These are phyloP conservation scores for Globisporangium nagaii DNA, from an alignment of 352 stramenopile genomes.

Conservation along the genomic window DNA sequence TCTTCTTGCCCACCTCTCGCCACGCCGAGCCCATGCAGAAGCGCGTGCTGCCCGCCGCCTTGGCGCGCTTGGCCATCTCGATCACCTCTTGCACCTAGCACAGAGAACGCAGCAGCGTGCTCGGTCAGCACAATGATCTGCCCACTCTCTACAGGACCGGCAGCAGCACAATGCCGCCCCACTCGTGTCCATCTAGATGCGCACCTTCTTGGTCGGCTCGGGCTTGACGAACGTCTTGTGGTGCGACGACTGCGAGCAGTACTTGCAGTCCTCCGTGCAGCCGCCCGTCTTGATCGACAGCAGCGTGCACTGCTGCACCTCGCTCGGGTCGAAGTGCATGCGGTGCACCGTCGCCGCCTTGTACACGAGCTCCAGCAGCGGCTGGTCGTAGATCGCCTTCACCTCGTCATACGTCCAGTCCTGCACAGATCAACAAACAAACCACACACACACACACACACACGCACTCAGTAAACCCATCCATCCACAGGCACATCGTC, in stretches of 20 bases:
- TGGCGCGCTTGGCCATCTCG: slow-evolving; percentile 92
- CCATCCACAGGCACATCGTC: not conserved
- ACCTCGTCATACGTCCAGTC: slow-evolving; percentile 96
- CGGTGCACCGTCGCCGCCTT: slow-evolving; percentile 94
- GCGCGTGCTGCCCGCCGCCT: slow-evolving; percentile 93
- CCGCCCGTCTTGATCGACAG: slow-evolving; percentile 97
- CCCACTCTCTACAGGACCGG: no score
- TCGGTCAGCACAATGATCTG: no score
- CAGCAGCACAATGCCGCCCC: no score
- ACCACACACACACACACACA: not conserved
- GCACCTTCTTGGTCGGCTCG: slow-evolving; percentile 93
- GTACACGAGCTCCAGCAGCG: slow-evolving; percentile 97
- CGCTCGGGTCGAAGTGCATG: slow-evolving; percentile 96
- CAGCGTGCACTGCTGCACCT: slow-evolving; percentile 97
- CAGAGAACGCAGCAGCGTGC: not conserved
- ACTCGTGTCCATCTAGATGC: slow-evolving; percentile 1
- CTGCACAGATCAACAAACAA: slow-evolving; percentile 14
- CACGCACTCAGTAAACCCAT: no score
- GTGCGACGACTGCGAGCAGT: slow-evolving; percentile 95
- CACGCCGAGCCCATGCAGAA: slow-evolving; percentile 99
- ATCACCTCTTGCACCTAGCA: slow-evolving; percentile 91
- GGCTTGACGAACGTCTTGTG: slow-evolving; percentile 99
- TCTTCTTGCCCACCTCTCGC: slow-evolving; percentile 97
- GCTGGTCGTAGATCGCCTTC: slow-evolving; percentile 91
- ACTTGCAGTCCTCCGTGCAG: slow-evolving; percentile 92